A percentile compares a stretch with the other conserved stretches of the same genome.
Conservation (phyloP, 768 basidiomycete species). For the Suillus clintonianus region DNA sequence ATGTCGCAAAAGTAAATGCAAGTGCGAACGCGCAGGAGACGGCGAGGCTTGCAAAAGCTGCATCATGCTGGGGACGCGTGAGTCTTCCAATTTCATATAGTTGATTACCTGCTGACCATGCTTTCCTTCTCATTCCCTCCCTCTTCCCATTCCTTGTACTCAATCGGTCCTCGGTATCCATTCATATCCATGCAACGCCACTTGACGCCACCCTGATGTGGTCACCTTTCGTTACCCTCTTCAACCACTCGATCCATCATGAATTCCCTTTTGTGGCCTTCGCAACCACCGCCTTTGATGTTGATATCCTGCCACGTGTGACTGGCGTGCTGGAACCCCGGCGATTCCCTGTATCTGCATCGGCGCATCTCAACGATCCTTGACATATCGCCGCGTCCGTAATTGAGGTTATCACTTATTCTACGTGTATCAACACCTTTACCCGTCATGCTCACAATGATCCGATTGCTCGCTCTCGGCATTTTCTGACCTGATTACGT, state of each 20-base stretch:
- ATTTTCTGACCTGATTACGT: not conserved
- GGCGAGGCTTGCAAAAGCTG: slow-evolving; percentile 77
- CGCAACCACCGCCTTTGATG: not conserved
- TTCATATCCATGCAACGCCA: not conserved
- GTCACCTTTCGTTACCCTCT: not conserved
- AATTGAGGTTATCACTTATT: not conserved
- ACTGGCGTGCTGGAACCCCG: not conserved
- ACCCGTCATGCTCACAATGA: not conserved
- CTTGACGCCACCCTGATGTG: not conserved
- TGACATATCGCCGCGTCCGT: not conserved
- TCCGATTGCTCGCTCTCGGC: not conserved
- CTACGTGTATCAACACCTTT: not conserved
- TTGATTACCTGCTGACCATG: slow-evolving; percentile 13
- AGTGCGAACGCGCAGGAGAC: slow-evolving; percentile 70
- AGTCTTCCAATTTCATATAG: slow-evolving; percentile 22
- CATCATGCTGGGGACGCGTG: slow-evolving; percentile 69
- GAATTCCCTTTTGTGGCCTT: slow-evolving; percentile 3
- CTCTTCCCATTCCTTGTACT: slow-evolving; percentile 6
- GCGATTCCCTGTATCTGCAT: not conserved
- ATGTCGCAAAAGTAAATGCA: slow-evolving; percentile 88
- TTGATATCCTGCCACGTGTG: not conserved
- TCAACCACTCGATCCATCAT: not conserved
- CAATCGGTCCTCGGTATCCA: not conserved
- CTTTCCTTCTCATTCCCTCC: not conserved
- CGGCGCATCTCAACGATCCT: not conserved